These are phyloP conservation scores for Cardamine resedifolia DNA, from an alignment of 345 rosid genomes.

Conservation along the genomic window DNA sequence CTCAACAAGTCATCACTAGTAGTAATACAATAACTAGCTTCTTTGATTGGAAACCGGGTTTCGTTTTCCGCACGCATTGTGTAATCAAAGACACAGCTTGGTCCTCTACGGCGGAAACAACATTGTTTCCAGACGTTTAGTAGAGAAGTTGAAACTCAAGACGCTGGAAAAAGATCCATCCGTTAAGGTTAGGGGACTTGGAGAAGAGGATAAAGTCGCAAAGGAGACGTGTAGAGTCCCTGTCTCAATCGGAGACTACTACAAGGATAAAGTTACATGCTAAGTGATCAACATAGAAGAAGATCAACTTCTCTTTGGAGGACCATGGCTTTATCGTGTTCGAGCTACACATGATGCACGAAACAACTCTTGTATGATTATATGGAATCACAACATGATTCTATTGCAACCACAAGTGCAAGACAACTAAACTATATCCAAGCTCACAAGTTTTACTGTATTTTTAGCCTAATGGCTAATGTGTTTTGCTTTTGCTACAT, in stretches of 20 bases:
- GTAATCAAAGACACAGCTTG: neutral
- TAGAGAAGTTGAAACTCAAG: neutral
- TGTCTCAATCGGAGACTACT: neutral
- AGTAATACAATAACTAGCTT: neutral
- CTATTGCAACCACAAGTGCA: neutral
- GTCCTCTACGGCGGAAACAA: neutral
- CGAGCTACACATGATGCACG: neutral
- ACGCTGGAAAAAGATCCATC: neutral
- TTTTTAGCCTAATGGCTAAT: neutral
- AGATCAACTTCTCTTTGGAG: constrained; percentile 5
- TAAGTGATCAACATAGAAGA: neutral
- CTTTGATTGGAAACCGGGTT: neutral
- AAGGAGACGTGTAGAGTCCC: neutral
- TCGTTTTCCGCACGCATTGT: neutral
- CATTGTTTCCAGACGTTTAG: neutral
- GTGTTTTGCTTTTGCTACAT: neutral
- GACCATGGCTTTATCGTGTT: constrained; percentile 3
- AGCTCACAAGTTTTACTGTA: neutral
- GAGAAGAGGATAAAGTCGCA: neutral
- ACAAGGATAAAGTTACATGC: constrained; percentile 6
- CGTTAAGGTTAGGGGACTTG: neutral
- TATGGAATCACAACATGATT: constrained; percentile 20
- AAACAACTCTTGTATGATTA: constrained; percentile 2
- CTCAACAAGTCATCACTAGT: neutral
- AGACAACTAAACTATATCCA: neutral